These are phyloP conservation scores for Bretschneidera sinensis DNA, from an alignment of 345 rosid species.

Conservation along the genomic window DNA sequence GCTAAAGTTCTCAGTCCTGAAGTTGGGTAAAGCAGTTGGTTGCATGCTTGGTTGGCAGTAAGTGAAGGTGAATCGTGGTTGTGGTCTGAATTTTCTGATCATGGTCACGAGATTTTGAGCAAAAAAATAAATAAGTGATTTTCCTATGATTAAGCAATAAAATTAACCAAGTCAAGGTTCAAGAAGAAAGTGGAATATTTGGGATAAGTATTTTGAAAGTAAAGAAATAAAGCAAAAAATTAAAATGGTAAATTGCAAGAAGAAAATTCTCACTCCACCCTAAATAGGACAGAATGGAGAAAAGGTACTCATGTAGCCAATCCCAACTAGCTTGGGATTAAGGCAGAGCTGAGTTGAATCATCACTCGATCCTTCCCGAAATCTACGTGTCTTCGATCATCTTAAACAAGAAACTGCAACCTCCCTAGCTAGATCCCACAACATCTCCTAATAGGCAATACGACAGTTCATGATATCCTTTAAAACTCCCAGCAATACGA, in stretches of 20 bases:
- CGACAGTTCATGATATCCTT: too few species aligned
- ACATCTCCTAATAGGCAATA: not conserved
- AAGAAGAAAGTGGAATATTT: too few species aligned
- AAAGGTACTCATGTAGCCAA: too few species aligned
- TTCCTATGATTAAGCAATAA: not conserved
- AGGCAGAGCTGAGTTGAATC: too few species aligned
- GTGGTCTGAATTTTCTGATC: not conserved
- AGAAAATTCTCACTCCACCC: too few species aligned
- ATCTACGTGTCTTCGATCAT: not conserved
- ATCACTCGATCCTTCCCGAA: not conserved
- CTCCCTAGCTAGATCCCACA: not conserved
- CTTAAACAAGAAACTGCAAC: not conserved
- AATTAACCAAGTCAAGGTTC: not conserved
- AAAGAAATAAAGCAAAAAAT: too few species aligned
- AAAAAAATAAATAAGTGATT: not conserved
- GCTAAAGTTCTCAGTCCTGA: conserved; percentile 31
- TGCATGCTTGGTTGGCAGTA: not conserved
- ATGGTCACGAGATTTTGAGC: not conserved
- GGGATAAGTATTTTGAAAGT: too few species aligned
- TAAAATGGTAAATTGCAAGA: too few species aligned
- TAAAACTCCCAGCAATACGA: not conserved
- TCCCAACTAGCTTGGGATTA: too few species aligned
- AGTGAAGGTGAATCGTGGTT: not conserved
- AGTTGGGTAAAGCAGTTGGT: conserved; percentile 11
- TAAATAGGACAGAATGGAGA: too few species aligned